Conservation (phyloP, 1,284 basidiomycete species). For the Hymenochaete sp. region DNA sequence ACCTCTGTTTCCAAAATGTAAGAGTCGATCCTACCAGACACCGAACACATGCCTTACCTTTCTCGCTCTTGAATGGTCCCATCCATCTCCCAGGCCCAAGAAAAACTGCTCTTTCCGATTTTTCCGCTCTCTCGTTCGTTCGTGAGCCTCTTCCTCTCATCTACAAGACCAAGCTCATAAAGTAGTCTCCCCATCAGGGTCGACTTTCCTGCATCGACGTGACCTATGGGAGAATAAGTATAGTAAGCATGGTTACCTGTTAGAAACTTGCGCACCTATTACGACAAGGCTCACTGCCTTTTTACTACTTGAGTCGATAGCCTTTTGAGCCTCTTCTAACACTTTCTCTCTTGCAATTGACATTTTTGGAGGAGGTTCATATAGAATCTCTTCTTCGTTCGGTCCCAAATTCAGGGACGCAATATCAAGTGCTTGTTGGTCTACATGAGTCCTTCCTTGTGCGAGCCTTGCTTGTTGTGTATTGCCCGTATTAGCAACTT, state of each 20-base stretch:
- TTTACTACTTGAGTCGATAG: constrained; percentile 49
- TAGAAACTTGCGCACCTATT: constrained; percentile 56
- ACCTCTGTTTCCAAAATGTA: constrained; percentile 47
- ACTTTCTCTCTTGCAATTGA: constrained; percentile 77
- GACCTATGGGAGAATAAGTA: constrained; percentile 46
- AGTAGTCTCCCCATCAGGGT: constrained; percentile 93
- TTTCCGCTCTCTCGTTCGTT: constrained; percentile 91
- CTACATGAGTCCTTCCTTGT: constrained; percentile 28
- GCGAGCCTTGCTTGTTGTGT: constrained; percentile 30
- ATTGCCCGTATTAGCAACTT: constrained; percentile 21
- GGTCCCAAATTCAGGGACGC: constrained; percentile 61
- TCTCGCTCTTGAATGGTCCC: constrained; percentile 89
- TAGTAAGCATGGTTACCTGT: neutral
- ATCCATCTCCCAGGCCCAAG: constrained; percentile 97
- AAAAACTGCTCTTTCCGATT: constrained; percentile 90
- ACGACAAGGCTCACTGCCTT: constrained; percentile 83
- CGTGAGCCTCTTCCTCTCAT: constrained; percentile 74
- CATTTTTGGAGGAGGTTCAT: constrained; percentile 57
- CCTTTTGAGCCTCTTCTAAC: constrained; percentile 67
- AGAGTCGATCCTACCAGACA: neutral
- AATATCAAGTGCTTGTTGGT: constrained; percentile 62
- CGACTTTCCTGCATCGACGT: constrained; percentile 98
- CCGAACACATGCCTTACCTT: constrained; percentile 47
- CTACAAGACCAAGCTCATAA: constrained; percentile 84
- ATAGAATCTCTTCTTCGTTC: constrained; percentile 33